Base-by-base conservation (phyloP, 805 yeast genomes). In the Zygosaccharomyces pseudorouxii region DNA sequence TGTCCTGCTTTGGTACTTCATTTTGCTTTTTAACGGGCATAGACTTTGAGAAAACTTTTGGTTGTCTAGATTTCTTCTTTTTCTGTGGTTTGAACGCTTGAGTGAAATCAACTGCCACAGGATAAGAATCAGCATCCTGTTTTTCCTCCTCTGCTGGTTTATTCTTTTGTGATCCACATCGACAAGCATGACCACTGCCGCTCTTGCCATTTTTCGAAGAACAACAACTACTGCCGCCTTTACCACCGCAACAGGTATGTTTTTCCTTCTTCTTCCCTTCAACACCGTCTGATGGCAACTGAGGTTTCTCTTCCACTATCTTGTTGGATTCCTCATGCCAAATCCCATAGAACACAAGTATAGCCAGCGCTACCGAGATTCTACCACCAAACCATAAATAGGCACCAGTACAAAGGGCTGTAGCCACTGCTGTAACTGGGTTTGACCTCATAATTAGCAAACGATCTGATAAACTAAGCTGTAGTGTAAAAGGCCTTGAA, bases 91-190 rank as follows among this genome's bases (percentile, higher is more conserved):
- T 59, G 46, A 71, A 72, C 5, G 71, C 60, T 12, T 65, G 55
- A 0, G 76, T 73, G 55, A 72, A 73, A 53, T 73, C 76, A 47
- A 72, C 63, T 10, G 71, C 69, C 4, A 68, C 45, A 5, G 54
- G 52, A 22, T 45, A 28, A 14, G 46, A 41, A 14, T 51, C 58
- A 6, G 16, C 16, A 6, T 39, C 43, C 5, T 19, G 20, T 39
- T 16, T 30, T 12, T 39, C 20, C 19, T 14, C 22, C 23, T 39
- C 43, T 11, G 7, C 6, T 14, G 29, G 22, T n/a, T 25, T 25
- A 19, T 55, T 59, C 45, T 64, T 56, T 35, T 62, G 64, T 22
- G 67, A 60, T 22, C 65, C 60, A 12, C 73, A 71, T 52, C 73
- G 69, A 20, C 67, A 58, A 12, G 63, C 62, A 14, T 56, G 48